A percentile compares a stretch with the other conserved stretches of the same genome.
phyloP scores from a whole-genome alignment of 176 grass and related monocot genomes.

The Zoysia pacifica region DNA sequence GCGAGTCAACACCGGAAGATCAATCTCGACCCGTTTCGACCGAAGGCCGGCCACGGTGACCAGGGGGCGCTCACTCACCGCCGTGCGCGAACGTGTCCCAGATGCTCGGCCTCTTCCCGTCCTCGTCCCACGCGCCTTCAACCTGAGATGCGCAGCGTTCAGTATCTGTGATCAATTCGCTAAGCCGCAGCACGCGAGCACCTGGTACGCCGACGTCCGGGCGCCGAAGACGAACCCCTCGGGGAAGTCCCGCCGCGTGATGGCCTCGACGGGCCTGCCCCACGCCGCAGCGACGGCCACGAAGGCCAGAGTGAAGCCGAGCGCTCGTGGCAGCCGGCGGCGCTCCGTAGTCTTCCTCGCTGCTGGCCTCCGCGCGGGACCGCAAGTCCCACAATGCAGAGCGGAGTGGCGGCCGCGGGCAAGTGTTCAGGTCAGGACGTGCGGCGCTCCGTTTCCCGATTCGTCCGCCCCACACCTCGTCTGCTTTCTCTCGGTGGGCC shows the following conservation, averaged over 20 bases:
- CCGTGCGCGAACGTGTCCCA: constrained; percentile 38
- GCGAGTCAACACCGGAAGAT: too few species aligned
- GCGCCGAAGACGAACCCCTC: constrained; percentile 44
- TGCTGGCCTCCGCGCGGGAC: too few species aligned
- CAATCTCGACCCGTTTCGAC: too few species aligned
- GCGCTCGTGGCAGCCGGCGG: background rate
- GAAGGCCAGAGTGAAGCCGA: background rate
- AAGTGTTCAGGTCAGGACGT: too few species aligned
- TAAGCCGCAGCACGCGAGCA: background rate
- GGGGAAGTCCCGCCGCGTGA: constrained; percentile 22
- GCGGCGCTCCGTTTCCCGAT: too few species aligned
- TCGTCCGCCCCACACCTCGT: too few species aligned
- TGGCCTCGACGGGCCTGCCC: background rate
- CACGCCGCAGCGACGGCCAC: background rate
- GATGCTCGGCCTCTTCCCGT: constrained; percentile 39
- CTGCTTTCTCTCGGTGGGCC: too few species aligned
- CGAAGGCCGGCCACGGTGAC: too few species aligned
- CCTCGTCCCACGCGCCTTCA: constrained; percentile 34
- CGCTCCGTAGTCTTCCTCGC: background rate
- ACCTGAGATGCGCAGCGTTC: background rate
- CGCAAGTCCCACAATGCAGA: too few species aligned
- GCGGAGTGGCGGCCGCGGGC: too few species aligned
- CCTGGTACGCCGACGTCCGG: constrained; percentile 39
- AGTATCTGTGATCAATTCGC: too few species aligned
- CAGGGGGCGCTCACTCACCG: background rate